Percentiles rank a stretch among this genome's conserved stretches.
phyloP scores from a whole-genome alignment of 1,284 basidiomycete genomes.

The Ceratobasidium sp. region DNA sequence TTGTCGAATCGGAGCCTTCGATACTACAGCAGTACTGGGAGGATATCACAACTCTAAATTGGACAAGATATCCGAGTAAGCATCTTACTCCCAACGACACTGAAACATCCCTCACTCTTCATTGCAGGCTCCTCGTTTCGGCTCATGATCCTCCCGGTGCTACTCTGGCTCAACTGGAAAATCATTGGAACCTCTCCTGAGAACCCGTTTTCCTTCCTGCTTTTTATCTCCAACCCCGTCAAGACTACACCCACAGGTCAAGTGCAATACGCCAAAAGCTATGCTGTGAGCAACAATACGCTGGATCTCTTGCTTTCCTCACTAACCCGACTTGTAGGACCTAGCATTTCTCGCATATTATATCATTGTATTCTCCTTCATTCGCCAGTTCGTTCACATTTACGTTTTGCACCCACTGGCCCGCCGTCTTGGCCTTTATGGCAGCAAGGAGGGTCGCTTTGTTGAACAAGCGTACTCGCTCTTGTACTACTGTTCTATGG shows the following conservation, averaged over 20 bases:
- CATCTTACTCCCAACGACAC: background rate
- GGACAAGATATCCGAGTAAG: constrained; percentile 46
- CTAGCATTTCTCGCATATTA: constrained; percentile 88
- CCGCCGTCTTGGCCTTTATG: constrained; percentile 74
- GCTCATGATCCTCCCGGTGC: constrained; percentile 77
- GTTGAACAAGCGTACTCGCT: constrained; percentile 92
- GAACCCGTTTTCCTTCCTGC: constrained; percentile 83
- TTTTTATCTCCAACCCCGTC: constrained; percentile 81
- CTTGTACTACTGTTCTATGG: constrained; percentile 81
- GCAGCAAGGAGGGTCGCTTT: constrained; percentile 83
- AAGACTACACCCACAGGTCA: constrained; percentile 67
- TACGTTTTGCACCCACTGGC: constrained; percentile 81
- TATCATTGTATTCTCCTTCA: constrained; percentile 91
- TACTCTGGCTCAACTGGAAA: constrained; percentile 82
- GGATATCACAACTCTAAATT: constrained; percentile 48
- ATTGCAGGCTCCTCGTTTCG: constrained; percentile 65
- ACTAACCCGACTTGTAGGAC: constrained; percentile 64
- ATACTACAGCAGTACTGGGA: constrained; percentile 45
- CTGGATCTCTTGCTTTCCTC: constrained; percentile 21
- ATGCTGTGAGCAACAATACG: constrained; percentile 55
- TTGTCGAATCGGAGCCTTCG: background rate
- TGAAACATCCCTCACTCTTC: background rate
- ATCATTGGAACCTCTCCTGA: constrained; percentile 64
- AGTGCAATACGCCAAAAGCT: constrained; percentile 81
- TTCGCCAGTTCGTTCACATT: constrained; percentile 84